Evolutionary conservation across 495 filamentous ascomycete species (phyloP), one percentile per base, ranked within the genome.

Genomic region (Penicillium maclennaniae): DNA sequence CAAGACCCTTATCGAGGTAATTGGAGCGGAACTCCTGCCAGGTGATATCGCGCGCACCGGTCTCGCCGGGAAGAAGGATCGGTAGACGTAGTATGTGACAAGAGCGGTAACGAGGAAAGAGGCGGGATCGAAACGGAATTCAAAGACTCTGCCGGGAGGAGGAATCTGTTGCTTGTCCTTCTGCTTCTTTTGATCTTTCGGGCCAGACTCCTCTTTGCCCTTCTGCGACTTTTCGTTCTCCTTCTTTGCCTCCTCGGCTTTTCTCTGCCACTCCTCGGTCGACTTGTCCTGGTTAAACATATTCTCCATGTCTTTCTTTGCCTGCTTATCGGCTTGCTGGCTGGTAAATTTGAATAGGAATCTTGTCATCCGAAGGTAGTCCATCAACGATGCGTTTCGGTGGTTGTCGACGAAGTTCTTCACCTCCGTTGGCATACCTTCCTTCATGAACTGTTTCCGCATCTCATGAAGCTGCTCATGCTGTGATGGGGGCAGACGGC

Each of bases 11-110:
- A 67, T 97, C 91, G 42, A 98, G 79, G 76, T 95, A 97, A 37
- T 90, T 92, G 55, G 83, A 87, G 41, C 86, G 78, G 68, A 97
- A 88, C 69, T 97, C 95, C 75, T 98, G 92, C 89, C 91, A 98
- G 39, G 93, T 97, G 53, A 98, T 96, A 60, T 97, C 92, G 43
- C 81, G 80, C 40, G 79, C 51, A 19, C 45, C 73, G 49, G 75
- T 75, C 50, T 95, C 89, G 12, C 78, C 80, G 89, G 80, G 45
- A 82, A 75, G 19, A 88, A 58, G 47, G 78, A 78, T 12, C 79
- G 76, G 60, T 83, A 85, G 49, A 81, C 58, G 43, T 85, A 71
- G 60, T 86, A 92, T 8, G 83, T 70, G 7, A 87, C 62, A 48
- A 91, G 71, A 7, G 79, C 66, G 40, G 76, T 74, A 10, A 83